A percentile compares a stretch with the other conserved stretches of the same genome.
Conservation (phyloP, 1,284 basidiomycete species). For the Inonotus hispidus region DNA sequence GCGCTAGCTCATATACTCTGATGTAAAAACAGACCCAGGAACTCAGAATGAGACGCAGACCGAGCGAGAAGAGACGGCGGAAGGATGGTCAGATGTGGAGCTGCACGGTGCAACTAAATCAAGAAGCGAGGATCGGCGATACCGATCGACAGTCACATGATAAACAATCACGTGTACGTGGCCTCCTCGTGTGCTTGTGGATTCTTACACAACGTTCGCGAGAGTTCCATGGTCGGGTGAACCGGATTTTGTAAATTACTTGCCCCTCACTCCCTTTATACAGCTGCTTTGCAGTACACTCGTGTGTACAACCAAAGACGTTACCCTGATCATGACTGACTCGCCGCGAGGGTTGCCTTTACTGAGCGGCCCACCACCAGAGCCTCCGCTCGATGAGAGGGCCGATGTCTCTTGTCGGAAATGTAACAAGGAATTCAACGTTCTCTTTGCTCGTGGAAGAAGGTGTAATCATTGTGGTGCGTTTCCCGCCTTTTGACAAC, state of each 20-base stretch:
- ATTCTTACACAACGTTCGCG: neutral
- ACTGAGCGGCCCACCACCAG: conserved; percentile 56
- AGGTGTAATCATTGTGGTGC: conserved; percentile 72
- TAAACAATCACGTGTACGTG: neutral
- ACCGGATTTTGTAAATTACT: neutral
- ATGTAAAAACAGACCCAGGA: too few species aligned
- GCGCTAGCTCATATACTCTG: neutral
- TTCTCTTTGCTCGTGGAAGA: conserved; percentile 56
- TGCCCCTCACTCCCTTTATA: neutral
- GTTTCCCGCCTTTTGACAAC: conserved; percentile 25
- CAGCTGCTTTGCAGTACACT: neutral
- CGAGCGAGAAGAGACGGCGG: neutral
- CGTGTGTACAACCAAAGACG: neutral
- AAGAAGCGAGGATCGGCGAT: neutral
- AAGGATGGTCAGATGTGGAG: too few species aligned
- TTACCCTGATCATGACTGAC: neutral
- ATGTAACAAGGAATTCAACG: conserved; percentile 69
- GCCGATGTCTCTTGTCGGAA: conserved; percentile 54
- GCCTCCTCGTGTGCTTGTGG: neutral
- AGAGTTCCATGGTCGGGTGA: neutral
- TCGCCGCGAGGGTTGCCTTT: conserved; percentile 51
- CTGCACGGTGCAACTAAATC: neutral
- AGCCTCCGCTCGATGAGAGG: conserved; percentile 30
- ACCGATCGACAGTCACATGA: too few species aligned
- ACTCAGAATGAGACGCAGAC: too few species aligned